Base-by-base conservation (phyloP, 1,284 basidiomycete species). In the Entoloma clypeatum region DNA sequence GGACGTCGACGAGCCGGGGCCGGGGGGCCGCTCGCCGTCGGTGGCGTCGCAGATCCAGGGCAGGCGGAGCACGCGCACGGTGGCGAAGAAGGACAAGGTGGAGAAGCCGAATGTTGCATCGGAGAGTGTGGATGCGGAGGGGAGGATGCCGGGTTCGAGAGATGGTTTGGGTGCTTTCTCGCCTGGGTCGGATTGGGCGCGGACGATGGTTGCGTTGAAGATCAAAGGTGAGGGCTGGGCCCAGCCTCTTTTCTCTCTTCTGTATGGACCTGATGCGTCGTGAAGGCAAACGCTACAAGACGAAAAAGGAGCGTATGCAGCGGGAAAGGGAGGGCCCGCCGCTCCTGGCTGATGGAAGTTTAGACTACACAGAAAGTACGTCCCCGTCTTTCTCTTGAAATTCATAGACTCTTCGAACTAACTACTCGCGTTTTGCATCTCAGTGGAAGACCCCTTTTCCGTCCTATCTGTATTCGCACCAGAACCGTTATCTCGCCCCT, bases 401-500 rank as follows among this genome's bases (percentile, higher is more conserved):
- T 33, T n/a, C 11, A 34, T 34, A 23, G 38, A 32, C 13, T 10
- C 16, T 46, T 25, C 11, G 2, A 18, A n/a, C n/a, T n/a, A n/a
- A n/a, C n/a, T n/a, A n/a, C n/a, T n/a, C n/a, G 43, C 49, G 49
- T 16, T 53, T 41, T 30, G 42, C 27, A 31, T 39, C 39, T 49
- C 45, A 87, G 84, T 88, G 74, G 86, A 88, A 57, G 81, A 86
- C 47, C 83, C 85, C 2, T 88, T 86, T 58, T 72, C 79, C 5
- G 60, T 83, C 0, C 67, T 88, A 2, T 79, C 75, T 10, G 65
- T 67, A 24, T 68, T 87, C 34, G 76, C 75, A 10, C 81, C 81
- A 3, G 78, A 85, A 9, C 67, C 70, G 1, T 67, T 56, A 7
- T 59, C 69, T 16, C 67, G 72, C 21, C 83, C 82, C 3, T 67